A percentile compares a stretch with the other conserved stretches of the same genome.
Evolutionary conservation across 2,329 filamentous ascomycete genomes (phyloP).

Genomic region (Beauveria sp.): DNA sequence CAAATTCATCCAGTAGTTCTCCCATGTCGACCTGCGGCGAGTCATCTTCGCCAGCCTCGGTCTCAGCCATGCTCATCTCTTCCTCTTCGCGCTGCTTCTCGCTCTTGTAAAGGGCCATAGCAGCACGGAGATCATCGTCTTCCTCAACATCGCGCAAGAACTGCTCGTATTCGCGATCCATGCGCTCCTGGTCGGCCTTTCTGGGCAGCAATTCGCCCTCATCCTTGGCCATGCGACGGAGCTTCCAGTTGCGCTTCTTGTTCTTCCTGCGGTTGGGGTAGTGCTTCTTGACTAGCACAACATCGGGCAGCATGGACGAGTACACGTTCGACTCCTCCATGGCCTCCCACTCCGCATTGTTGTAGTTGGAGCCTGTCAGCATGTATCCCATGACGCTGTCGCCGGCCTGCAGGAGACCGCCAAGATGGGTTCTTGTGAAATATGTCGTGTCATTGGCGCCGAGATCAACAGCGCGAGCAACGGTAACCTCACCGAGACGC

Average conservation of each 20-base stretch:
- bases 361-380: constrained; percentile 83
- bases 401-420: constrained; percentile 74
- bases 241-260: constrained; percentile 79
- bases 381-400: constrained; percentile 96
- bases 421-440: constrained; percentile 85
- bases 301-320: constrained; percentile 75
- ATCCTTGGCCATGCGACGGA: constrained; percentile 88
- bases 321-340: constrained; percentile 73
- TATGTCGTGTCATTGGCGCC: constrained; percentile 82
- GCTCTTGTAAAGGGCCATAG: constrained; percentile 79
- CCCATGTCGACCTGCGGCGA: constrained; percentile 68
- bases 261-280: constrained; percentile 79
- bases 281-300: constrained; percentile 94
- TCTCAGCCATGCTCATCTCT: constrained; percentile 62
- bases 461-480: constrained; percentile 80
- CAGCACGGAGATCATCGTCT: constrained; percentile 77
- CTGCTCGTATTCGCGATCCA: constrained; percentile 93
- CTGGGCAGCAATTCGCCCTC: constrained; percentile 80
- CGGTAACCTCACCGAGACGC: constrained; percentile 77
- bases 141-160: constrained; percentile 97
- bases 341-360: constrained; percentile 77
- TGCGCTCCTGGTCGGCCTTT: constrained; percentile 78
- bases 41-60: constrained; percentile 55
- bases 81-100: constrained; percentile 46
- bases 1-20: constrained; percentile 84